Evolutionary conservation across 495 filamentous ascomycete genomes (phyloP).

Genomic region (Opeltia flavorubescens): DNA sequence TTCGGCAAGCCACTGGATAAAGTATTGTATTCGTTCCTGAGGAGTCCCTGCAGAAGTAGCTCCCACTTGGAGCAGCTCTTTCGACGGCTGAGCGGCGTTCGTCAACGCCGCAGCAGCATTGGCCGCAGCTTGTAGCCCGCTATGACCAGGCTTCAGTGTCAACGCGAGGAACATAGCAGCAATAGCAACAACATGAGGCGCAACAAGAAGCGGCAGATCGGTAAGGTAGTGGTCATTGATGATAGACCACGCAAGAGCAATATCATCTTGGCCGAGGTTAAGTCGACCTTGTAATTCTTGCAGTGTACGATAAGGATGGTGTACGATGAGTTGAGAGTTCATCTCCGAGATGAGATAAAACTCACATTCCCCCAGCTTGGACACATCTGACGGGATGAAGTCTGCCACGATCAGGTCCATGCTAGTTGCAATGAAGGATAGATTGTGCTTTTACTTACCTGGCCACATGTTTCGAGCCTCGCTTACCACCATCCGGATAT

Average conservation of each 20-base stretch:
- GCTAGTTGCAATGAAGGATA: neutral
- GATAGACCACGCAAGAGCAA: slow-evolving; percentile 63
- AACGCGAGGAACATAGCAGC: slow-evolving; percentile 81
- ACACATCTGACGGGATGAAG: slow-evolving; percentile 64
- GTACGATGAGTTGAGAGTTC: slow-evolving; percentile 84
- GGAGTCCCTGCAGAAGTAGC: slow-evolving; percentile 14
- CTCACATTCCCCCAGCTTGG: slow-evolving; percentile 88
- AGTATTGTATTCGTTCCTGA: slow-evolving; percentile 52
- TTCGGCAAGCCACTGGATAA: slow-evolving; percentile 79
- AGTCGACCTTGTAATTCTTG: slow-evolving; percentile 53
- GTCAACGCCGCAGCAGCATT: slow-evolving; percentile 24
- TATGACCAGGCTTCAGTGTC: slow-evolving; percentile 50
- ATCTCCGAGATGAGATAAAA: slow-evolving; percentile 92
- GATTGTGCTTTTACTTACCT: slow-evolving; percentile 33
- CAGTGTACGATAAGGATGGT: slow-evolving; percentile 92
- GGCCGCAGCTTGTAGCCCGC: slow-evolving; percentile 24
- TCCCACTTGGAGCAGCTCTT: slow-evolving; percentile 3
- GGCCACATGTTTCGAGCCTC: slow-evolving; percentile 85
- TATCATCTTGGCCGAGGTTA: slow-evolving; percentile 61
- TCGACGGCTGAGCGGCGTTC: slow-evolving; percentile 16
- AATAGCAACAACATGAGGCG: slow-evolving; percentile 81
- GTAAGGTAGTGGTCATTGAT: slow-evolving; percentile 97
- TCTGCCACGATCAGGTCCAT: slow-evolving; percentile 33
- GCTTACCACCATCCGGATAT: slow-evolving; percentile 74
- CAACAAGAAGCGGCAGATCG: slow-evolving; percentile 74